Evolutionary conservation across 2,329 filamentous ascomycete genomes (phyloP), one percentile per base, ranked within the genome.

Genomic region (Orbilia blumenaviensis): DNA sequence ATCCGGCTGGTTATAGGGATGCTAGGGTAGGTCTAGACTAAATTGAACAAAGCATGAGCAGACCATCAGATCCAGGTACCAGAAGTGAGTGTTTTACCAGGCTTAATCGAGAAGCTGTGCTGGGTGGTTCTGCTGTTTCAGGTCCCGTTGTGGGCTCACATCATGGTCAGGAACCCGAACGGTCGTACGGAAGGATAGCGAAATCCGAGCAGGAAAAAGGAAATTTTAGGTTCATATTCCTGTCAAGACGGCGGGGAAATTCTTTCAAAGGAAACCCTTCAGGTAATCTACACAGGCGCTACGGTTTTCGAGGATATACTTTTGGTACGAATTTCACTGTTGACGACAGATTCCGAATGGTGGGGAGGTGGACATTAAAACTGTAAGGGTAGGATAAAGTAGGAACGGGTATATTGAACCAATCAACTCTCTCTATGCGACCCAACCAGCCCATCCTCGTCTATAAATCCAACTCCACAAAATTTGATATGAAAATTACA

Each of bases 331-430:
- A 50, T 50, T 72, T 72, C 60, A 64, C 54, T 36, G 36, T 67
- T 50, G 18, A 67, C 44, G 54, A 67, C 10, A 16, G 54, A 75
- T 46, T 68, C 60, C 63, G 52, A 68, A 75, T 63, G 71, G 71
- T 75, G 71, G 71, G 71, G 48, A 75, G 71, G 71, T 75, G 71
- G 71, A 68, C 71, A 75, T 75, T 75, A 75, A 75, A 75, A 75
- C 63, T 75, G 71, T 75, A 75, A 75, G 71, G 71, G 71, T 75
- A 75, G 71, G 71, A 75, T 75, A 75, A 75, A 75, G 63, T 75
- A 75, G 71, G 71, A 75, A 75, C 63, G 71, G 71, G 71, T 75
- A 75, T 75, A 75, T 75, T 75, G 71, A 75, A 75, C 71, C 71
- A 75, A 75, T 75, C 71, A 75, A 75, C 71, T 58, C 63, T 75